Base-by-base conservation (phyloP, 2,329 filamentous ascomycete species). In the Xylariaceae sp. region DNA sequence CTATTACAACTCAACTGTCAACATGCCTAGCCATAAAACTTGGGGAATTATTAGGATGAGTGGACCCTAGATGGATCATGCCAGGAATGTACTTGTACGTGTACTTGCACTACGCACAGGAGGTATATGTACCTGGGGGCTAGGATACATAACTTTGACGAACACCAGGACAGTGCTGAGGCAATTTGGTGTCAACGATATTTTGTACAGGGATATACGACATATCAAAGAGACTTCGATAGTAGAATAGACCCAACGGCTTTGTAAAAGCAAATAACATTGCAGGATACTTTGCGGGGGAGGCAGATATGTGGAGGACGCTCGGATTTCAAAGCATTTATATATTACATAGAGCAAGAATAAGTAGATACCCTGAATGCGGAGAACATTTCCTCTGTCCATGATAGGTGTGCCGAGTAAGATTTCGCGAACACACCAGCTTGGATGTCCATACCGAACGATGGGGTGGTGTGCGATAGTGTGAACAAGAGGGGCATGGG, bases 231-330 rank as follows among this genome's bases (percentile, higher is more conserved):
- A 16, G 32, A 14, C 7, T 12, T 37, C 12, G 32, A 26, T 37
- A 12, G 9, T 14, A 37, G 9, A 37, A n/a, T 14, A 37, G 6
- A 10, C 14, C 14, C 32, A 12, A 37, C 32, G 32, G 32, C 23
- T 50, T 21, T 56, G 50, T 48, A 29, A 45, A 51, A 44, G 40
- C 44, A 52, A 54, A 44, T 58, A 52, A 57, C 49, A 62, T 62
- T 60, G 44, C 57, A 62, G 60, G 57, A 62, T 51, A 44, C 29
- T 45, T 55, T 60, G 54, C 57, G 60, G 57, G n/a, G 56, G 57
- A 50, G 52, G 46, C 52, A 52, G 49, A 47, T 48, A 59, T 54
- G 59, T 57, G 57, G 54, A 59, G 54, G 32, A 60, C 53, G 52
- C 57, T 47, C 20, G 49, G 45, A 50, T 55, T 53, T 53, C 44